Percentiles rank a stretch among this genome's conserved stretches.
Conservation (phyloP, 2,329 filamentous ascomycete species). For the Aureobasidium sp. region DNA sequence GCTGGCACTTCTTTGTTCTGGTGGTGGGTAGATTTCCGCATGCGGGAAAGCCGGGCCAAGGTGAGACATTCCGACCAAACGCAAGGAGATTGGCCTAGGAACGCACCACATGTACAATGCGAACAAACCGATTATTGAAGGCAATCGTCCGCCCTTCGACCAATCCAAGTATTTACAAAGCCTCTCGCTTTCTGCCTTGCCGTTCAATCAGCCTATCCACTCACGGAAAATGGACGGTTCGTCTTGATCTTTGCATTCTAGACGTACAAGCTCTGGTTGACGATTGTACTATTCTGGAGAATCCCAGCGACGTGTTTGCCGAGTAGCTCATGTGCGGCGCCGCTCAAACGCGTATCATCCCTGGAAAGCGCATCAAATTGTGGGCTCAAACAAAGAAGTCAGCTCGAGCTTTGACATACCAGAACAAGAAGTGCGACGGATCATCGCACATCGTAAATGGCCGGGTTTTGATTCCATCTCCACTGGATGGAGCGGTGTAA, state of each 20-base stretch:
- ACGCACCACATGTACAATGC: conserved; percentile 22
- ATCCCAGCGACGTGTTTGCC: conserved; percentile 9
- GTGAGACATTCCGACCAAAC: conserved; percentile 27
- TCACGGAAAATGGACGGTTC: not conserved
- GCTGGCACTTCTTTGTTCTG: conserved; percentile 27
- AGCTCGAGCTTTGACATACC: conserved; percentile 9
- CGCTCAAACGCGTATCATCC: conserved; percentile 15
- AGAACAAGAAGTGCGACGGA: conserved; percentile 12
- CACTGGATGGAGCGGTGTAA: conserved; percentile 2
- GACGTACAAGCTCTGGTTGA: not conserved
- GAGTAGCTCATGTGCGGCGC: conserved; percentile 10
- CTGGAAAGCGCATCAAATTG: not conserved
- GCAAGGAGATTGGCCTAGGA: conserved; percentile 23
- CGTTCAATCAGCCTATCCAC: not conserved
- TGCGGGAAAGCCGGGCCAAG: conserved; percentile 23
- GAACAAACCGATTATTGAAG: conserved; percentile 20
- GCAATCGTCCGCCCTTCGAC: not conserved
- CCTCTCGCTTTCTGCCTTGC: not conserved
- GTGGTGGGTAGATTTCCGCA: conserved; percentile 25
- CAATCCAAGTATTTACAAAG: not conserved
- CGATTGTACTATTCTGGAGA: not conserved
- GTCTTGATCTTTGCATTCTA: not conserved
- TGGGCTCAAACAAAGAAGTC: conserved; percentile 7
- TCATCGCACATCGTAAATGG: conserved; percentile 7
- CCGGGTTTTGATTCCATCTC: not conserved